Conservation (phyloP, 176 grass and related monocot genomes). For the Cenchrus purpureus region DNA sequence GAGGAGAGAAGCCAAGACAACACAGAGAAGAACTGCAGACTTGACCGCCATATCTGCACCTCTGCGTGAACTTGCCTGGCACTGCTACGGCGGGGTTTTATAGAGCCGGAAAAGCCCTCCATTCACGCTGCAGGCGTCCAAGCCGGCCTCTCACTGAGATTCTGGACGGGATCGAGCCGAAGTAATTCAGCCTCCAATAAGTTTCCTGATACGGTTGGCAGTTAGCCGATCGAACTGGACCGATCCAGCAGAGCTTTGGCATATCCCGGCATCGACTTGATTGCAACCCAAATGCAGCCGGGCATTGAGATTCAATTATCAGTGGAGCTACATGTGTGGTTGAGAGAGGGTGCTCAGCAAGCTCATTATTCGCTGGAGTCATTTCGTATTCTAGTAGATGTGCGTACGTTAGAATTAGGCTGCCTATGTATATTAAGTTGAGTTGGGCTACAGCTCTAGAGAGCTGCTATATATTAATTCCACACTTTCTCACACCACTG, state of each 20-base stretch:
- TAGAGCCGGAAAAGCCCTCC: neutral
- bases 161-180: neutral
- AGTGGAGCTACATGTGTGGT: slow-evolving; percentile 21
- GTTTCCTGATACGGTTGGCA: neutral
- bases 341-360: neutral
- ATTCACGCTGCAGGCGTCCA: neutral
- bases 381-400: neutral
- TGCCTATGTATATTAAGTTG: neutral
- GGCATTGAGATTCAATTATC: slow-evolving; percentile 25
- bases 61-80: neutral
- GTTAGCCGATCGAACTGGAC: neutral
- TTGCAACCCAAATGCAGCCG: neutral
- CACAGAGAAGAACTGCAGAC: slow-evolving; percentile 21
- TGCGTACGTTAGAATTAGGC: neutral
- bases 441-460: neutral
- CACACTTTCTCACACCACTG: neutral
- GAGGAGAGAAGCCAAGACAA: slow-evolving; percentile 32
- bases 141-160: neutral
- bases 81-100: neutral
- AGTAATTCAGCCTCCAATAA: slow-evolving; percentile 2
- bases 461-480: neutral
- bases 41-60: slow-evolving; percentile 19
- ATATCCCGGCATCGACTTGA: slow-evolving; percentile 10
- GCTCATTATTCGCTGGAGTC: neutral
- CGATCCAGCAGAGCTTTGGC: neutral